Base-by-base conservation (phyloP, 176 grass and related monocot species). In the Bolboschoenus planiculmis region DNA sequence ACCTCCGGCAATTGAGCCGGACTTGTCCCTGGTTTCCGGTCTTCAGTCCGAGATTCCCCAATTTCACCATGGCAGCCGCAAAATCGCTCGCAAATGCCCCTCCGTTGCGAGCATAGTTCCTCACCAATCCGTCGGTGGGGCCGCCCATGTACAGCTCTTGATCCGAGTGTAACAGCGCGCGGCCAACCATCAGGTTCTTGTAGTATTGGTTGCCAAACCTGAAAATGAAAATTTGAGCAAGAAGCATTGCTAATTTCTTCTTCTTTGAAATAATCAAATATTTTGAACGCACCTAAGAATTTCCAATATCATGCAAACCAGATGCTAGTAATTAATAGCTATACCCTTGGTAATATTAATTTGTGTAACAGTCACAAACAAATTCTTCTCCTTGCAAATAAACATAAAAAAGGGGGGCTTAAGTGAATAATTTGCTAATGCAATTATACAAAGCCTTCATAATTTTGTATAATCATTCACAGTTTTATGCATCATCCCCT, bases 161-260 rank as follows among this genome's bases (percentile, higher is more conserved):
- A 54, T 88, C 87, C 0, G 87, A 88, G 74, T 88, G 87, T 50
- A 88, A 35, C 18, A 88, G 29, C 9, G 73, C 87, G 1, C 84
- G 78, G 33, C 58, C 46, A 2, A 67, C 54, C 37, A 88, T 14
- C 37, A 88, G 57, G 13, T 56, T 68, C 24, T 75, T 73, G 83
- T 60, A 88, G 63, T 84, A 88, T 55, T 72, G 67, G 10, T 72
- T 72, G 39, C 21, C 21, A 37, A 72, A 72, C 39, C 67, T 72
- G 39, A 20, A 72, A 59, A 14, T 13, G 1, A 26, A 23, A 42
- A 18, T 71, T 39, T 43, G n/a, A 43, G 21, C 7, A 21, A 43
- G 37, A 71, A 36, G 35, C n/a, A 43, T n/a, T 24, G 36, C 37
- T 18, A 21, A 39, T 40, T 40, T 35, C 16, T 14, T 62, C 7